phyloP scores from a whole-genome alignment of 2,329 filamentous ascomycete species.

The Penicillium concentricum region DNA sequence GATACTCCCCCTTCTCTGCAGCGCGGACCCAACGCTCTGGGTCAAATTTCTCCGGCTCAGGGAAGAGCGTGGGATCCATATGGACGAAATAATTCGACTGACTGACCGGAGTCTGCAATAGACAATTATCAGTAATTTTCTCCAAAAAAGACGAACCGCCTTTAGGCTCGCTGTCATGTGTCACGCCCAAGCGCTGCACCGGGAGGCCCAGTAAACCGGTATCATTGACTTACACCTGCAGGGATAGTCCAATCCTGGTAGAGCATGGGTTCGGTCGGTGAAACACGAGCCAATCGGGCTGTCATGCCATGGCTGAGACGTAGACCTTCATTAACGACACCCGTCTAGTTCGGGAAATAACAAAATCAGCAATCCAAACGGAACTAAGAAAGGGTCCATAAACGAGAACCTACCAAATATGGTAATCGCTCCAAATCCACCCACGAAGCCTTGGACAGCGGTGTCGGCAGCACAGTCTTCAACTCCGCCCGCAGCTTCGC shows the following conservation, averaged over 20 bases:
- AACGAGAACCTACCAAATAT: conserved; percentile 32
- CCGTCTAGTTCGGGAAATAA: conserved; percentile 7
- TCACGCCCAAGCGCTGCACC: background rate
- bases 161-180: background rate
- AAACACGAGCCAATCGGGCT: conserved; percentile 18
- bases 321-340: conserved; percentile 23
- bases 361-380: background rate
- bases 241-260: conserved; percentile 24
- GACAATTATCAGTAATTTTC: background rate
- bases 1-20: conserved; percentile 13
- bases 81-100: conserved; percentile 27
- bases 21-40: conserved; percentile 21
- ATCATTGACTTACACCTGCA: conserved; percentile 15
- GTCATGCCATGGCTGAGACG: conserved; percentile 25
- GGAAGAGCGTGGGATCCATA: conserved; percentile 23
- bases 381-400: background rate
- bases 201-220: background rate
- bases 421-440: conserved; percentile 39
- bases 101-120: conserved; percentile 21
- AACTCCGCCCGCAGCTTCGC: conserved; percentile 29
- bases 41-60: conserved; percentile 19
- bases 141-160: background rate
- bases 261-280: conserved; percentile 14
- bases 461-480: conserved; percentile 26
- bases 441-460: conserved; percentile 23